A percentile compares a stretch with the other conserved stretches of the same genome.
Evolutionary conservation across 768 basidiomycete species (phyloP).

Genomic region (Lentinula guzmanii): DNA sequence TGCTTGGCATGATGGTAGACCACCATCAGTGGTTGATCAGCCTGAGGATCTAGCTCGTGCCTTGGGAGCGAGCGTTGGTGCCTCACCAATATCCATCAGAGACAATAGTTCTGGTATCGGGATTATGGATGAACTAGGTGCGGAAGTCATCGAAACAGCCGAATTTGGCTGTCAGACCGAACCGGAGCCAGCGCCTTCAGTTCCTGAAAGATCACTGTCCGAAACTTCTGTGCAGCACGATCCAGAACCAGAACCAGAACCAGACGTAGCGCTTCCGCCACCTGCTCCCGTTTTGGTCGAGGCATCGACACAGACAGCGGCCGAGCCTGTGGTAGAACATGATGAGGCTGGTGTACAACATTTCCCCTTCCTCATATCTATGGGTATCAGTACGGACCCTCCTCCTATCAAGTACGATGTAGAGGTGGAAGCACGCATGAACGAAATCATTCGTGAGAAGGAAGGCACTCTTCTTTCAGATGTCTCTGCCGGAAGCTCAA

Average conservation of each 20-base stretch:
- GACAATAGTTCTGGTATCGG: conserved; percentile 25
- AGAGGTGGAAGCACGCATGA: conserved; percentile 3
- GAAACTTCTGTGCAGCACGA: conserved; percentile 27
- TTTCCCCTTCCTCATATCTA: conserved; percentile 23
- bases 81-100: conserved; percentile 33
- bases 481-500: conserved; percentile 23
- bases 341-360: conserved; percentile 49
- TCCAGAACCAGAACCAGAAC: conserved; percentile 13
- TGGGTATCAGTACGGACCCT: conserved; percentile 27
- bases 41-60: conserved; percentile 71
- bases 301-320: conserved; percentile 45
- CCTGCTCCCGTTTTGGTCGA: conserved; percentile 22
- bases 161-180: conserved; percentile 71
- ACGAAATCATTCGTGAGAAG: conserved; percentile 6
- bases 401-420: conserved; percentile 20
- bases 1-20: conserved; percentile 64
- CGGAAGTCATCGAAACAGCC: conserved; percentile 32
- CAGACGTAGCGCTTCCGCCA: conserved; percentile 7
- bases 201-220: conserved; percentile 14
- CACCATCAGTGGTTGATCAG: conserved; percentile 63
- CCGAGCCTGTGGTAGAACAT: conserved; percentile 26
- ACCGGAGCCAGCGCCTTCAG: conserved; percentile 20
- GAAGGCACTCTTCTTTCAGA: conserved; percentile 44
- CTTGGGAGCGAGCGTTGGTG: conserved; percentile 35
- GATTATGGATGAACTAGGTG: conserved; percentile 28